Evolutionary conservation across 345 rosid species (phyloP).

Genomic region (Odontarrhena argentea): DNA sequence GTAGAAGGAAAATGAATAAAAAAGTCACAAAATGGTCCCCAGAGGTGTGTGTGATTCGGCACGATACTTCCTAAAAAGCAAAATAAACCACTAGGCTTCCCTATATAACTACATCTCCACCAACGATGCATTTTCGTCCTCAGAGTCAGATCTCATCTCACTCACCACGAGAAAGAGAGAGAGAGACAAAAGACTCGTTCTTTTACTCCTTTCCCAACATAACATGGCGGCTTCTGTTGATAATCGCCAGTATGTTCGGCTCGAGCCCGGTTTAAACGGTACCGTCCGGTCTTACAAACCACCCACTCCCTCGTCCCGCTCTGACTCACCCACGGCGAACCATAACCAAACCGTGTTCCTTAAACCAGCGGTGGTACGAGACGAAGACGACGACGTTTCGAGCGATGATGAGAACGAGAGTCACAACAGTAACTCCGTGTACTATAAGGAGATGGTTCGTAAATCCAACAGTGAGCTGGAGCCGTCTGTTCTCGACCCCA

Average conservation of each 20-base stretch:
- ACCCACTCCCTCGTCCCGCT: conserved; percentile 42
- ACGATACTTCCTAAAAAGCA: conserved; percentile 33
- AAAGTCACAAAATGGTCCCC: conserved; percentile 25
- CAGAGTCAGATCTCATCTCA: conserved; percentile 43
- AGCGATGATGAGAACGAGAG: conserved; percentile 63
- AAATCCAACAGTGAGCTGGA: conserved; percentile 67
- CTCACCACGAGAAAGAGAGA: conserved; percentile 30
- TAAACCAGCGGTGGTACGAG: conserved; percentile 20
- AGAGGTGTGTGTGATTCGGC: conserved; percentile 23
- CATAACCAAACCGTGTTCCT: conserved; percentile 27
- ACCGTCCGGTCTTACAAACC: conserved; percentile 55
- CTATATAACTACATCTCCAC: conserved; percentile 37
- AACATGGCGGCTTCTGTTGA: conserved; percentile 74
- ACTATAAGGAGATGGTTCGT: conserved; percentile 49
- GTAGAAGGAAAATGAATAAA: not conserved
- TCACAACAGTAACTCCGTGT: conserved; percentile 22
- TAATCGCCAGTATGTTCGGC: conserved; percentile 60
- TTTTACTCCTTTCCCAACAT: conserved; percentile 36
- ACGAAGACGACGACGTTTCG: conserved; percentile 40
- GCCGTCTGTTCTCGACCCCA: conserved; percentile 56
- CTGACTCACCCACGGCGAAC: conserved; percentile 42
- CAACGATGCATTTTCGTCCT: conserved; percentile 38
- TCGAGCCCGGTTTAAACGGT: conserved; percentile 53
- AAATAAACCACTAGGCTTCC: conserved; percentile 18
- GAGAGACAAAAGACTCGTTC: not conserved